A percentile compares a stretch with the other conserved stretches of the same genome.
These are phyloP conservation scores for Leishmania aethiopica DNA, from an alignment of 208 protist genomes.

Conservation along the genomic window DNA sequence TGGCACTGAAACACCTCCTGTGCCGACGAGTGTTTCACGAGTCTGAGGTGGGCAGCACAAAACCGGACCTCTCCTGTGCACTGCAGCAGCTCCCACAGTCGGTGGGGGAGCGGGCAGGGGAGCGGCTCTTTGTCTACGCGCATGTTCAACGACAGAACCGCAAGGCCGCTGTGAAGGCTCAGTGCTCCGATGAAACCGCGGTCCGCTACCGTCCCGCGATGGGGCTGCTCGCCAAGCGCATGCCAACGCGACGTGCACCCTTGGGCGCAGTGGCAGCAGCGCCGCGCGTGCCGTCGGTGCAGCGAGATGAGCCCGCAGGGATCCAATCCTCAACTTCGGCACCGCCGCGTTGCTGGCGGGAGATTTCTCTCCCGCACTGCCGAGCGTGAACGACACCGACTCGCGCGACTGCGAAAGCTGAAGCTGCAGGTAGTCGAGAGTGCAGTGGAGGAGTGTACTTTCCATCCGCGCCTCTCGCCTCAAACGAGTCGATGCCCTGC, in stretches of 20 bases:
- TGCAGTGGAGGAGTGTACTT: slow-evolving; percentile 5
- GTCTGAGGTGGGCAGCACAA: neutral
- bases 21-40: neutral
- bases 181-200: neutral
- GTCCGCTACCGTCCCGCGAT: neutral
- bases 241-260: neutral
- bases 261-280: neutral
- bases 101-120: neutral
- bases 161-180: neutral
- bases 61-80: neutral
- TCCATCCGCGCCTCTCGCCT: neutral
- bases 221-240: neutral
- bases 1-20: neutral
- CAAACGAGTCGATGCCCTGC: neutral
- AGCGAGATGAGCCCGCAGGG: neutral
- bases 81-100: neutral
- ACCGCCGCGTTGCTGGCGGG: neutral
- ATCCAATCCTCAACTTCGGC: neutral
- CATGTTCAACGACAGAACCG: neutral
- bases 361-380: neutral
- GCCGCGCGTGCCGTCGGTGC: neutral
- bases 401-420: slow-evolving; percentile 7
- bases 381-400: slow-evolving; percentile 1
- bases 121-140: slow-evolving; percentile 11
- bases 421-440: slow-evolving; percentile 9